Percentiles rank a stretch among this genome's conserved stretches.
These are phyloP conservation scores for Wickerhamomyces xylosicus DNA, from an alignment of 805 yeast genomes.

Conservation along the genomic window DNA sequence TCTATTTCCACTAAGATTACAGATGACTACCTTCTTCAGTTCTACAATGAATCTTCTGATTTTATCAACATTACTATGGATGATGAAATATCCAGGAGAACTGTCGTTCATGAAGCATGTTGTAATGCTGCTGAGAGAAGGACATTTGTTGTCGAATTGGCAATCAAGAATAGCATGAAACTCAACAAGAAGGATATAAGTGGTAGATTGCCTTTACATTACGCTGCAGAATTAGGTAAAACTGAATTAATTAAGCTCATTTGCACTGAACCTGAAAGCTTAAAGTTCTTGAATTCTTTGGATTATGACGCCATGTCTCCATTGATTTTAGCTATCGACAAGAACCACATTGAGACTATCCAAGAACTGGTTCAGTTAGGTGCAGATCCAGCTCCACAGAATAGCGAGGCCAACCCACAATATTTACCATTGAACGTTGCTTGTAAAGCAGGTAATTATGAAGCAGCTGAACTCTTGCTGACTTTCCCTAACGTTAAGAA, in stretches of 20 bases:
- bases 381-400: slow-evolving; percentile 36
- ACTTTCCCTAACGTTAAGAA: slow-evolving; percentile 23
- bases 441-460: slow-evolving; percentile 72
- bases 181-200: slow-evolving; percentile 44
- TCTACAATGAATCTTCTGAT: slow-evolving; percentile 28
- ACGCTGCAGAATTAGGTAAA: slow-evolving; percentile 59
- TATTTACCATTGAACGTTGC: slow-evolving; percentile 79
- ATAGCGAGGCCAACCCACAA: slow-evolving; percentile 43
- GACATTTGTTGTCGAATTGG: slow-evolving; percentile 15
- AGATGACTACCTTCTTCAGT: slow-evolving; percentile 35
- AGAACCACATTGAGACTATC: slow-evolving; percentile 48
- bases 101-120: slow-evolving; percentile 62
- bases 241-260: slow-evolving; percentile 30
- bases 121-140: slow-evolving; percentile 14
- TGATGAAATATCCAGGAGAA: slow-evolving; percentile 68
- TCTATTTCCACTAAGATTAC: slow-evolving; percentile 57
- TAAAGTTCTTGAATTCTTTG: slow-evolving; percentile 26
- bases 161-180: slow-evolving; percentile 14
- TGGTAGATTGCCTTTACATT: slow-evolving; percentile 80
- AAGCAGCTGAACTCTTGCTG: slow-evolving; percentile 44
- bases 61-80: slow-evolving; percentile 51
- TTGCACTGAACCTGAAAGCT: slow-evolving; percentile 19
- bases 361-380: slow-evolving; percentile 37
- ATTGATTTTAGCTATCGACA: slow-evolving; percentile 65
- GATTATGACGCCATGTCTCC: slow-evolving; percentile 81